Evolutionary conservation across 2,329 filamentous ascomycete genomes (phyloP), one percentile per base, ranked within the genome.

Genomic region (Sarocladium strictum): DNA sequence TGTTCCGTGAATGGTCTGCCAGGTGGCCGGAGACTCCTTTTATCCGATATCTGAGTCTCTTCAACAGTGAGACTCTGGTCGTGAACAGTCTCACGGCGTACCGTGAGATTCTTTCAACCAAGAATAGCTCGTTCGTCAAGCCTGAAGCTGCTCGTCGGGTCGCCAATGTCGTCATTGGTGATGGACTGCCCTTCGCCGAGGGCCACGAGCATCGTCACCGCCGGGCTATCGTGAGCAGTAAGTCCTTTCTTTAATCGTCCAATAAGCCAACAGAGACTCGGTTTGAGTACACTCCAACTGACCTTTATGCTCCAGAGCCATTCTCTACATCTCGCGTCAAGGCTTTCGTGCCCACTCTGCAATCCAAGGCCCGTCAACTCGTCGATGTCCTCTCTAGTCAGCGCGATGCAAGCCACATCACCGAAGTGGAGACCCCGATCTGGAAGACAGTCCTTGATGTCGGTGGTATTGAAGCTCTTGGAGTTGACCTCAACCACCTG

Each of bases 131-230:
- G n/a, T 66, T 66, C 33, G 57, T 61, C 27, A 66, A 66, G 56
- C 62, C 64, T 2, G 47, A 32, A 1, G 63, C 62, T 45, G 62
- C 64, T 11, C 59, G 63, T 11, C 51, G 57, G 2, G 63, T 64
- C 11, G 62, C 62, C 12, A 56, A 60, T 26, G 60, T 64, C 27
- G 58, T 61, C 6, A 63, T 66, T 26, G 64, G 64, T 2, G 62
- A 66, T 47, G 71, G 69, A 1, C 58, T 74, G 2, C 62, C 68
- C 2, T 68, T 71, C 33, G 59, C 65, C 11, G 67, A 72, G 50
- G 67, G 66, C 14, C 66, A 67, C 11, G 60, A 65, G 45, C 71
- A 74, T 50, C 64, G 63, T 35, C 56, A 57, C n/a, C 65, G 69
- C 37, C 62, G 70, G 26, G 67, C 63, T n/a, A 58, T 68, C 53